Conservation (phyloP, 345 rosid genomes). For the Citrus australasica region DNA sequence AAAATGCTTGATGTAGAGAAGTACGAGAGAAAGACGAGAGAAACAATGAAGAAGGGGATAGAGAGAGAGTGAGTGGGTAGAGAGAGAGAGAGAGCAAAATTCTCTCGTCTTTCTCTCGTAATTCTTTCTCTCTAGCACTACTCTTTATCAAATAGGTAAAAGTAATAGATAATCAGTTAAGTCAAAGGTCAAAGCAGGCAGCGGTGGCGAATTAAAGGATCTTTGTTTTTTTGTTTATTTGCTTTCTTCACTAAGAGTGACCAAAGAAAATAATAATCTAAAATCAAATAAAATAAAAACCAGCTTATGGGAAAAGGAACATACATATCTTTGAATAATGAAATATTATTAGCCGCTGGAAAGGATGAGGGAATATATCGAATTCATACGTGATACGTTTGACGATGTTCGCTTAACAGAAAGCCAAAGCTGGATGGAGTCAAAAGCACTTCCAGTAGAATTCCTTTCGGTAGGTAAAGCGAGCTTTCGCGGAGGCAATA, state of each 20-base stretch:
- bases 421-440: background rate
- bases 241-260: slow-evolving; percentile 1
- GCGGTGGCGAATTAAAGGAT: background rate
- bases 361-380: background rate
- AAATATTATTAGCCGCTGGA: too few relatives aligned
- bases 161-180: background rate
- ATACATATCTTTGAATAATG: too few relatives aligned
- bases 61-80: too few relatives aligned
- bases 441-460: slow-evolving; percentile 6
- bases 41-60: too few relatives aligned
- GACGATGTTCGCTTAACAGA: background rate
- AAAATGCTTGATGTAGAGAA: too few relatives aligned
- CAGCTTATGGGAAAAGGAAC: background rate
- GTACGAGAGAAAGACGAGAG: too few relatives aligned
- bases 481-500: background rate
- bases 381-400: background rate
- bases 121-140: too few relatives aligned
- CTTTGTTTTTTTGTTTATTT: background rate
- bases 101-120: too few relatives aligned
- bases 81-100: too few relatives aligned
- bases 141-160: background rate
- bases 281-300: background rate
- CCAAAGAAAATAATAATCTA: background rate
- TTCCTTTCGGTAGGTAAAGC: slow-evolving; percentile 12
- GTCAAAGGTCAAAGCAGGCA: background rate